Base-by-base conservation (phyloP, 805 yeast species). In the Candida alai region DNA sequence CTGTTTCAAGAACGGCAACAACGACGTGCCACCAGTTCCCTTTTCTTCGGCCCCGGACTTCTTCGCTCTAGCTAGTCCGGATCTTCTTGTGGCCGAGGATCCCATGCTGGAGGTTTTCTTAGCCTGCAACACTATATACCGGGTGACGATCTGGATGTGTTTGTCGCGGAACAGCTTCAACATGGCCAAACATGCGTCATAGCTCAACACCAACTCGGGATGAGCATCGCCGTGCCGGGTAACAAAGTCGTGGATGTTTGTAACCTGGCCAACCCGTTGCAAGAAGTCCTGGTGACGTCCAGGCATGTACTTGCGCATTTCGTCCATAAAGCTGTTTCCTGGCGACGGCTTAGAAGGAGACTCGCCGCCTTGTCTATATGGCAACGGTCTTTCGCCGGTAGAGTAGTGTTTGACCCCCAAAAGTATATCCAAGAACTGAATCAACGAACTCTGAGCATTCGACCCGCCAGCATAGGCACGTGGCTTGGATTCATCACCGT, bases 1-100 rank as follows among this genome's bases (percentile, higher is more conserved):
- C 59, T 90, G 97, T 58, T 88, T 89, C 54, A 89, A 70, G 62
- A 89, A 90, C 18, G 96, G 96, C 39, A 89, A 73, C 49, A 89
- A 68, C 1, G 94, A 80, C 0, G 97, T 89, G 28, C 97, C 97
- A 14, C 97, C 97, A 1, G 97, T 89, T 11, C 97, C 97, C 47
- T 77, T 75, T 43, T 74, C 76, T 38, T 74, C 81, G 27, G 67
- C 70, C 39, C 69, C 68, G 28, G 65, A 68, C 36, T 47, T 42
- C 34, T 65, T 70, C 35, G 66, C 70, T 47, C 72, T 76, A 30
- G 75, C 88, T 60, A 73, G 70, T 13, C 81, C 93, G 2, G 84
- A 74, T 48, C 87, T 73, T 37, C 79, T 55, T 6, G 88, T 79
- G 32, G 72, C 67, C 24, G 67, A 56, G 39, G 80, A 73, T 2